phyloP scores from a whole-genome alignment of 192 early-diverging fungal species.

The Coemansia nantahalensis region DNA sequence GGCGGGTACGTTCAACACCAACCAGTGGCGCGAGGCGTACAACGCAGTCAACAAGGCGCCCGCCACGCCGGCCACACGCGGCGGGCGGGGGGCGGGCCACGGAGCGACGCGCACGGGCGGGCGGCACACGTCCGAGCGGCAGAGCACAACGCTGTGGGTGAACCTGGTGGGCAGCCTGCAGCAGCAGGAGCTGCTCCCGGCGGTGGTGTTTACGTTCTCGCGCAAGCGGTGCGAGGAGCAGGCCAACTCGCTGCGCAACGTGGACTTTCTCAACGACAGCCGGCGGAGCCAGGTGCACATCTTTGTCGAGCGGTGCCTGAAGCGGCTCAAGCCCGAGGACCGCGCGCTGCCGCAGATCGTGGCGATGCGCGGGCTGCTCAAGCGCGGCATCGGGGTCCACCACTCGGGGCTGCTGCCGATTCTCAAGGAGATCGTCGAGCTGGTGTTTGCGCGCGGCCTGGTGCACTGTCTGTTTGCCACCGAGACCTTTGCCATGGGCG shows the following conservation, averaged over 20 bases:
- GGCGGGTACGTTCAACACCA: slow-evolving; percentile 37
- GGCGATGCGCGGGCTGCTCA: slow-evolving; percentile 77
- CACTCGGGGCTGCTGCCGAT: slow-evolving; percentile 96
- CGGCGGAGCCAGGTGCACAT: slow-evolving; percentile 86
- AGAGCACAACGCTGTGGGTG: slow-evolving; percentile 80
- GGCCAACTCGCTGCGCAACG: slow-evolving; percentile 68
- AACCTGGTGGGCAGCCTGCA: slow-evolving; percentile 75
- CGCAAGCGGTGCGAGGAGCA: slow-evolving; percentile 95
- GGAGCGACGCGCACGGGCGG: slow-evolving; percentile 24
- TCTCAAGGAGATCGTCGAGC: slow-evolving; percentile 98
- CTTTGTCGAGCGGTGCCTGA: slow-evolving; percentile 80
- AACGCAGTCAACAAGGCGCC: slow-evolving; percentile 67
- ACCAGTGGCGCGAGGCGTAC: slow-evolving; percentile 70
- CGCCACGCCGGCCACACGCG: slow-evolving; percentile 17
- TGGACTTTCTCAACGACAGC: slow-evolving; percentile 73
- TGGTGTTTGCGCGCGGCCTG: slow-evolving; percentile 85
- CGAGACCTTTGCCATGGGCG: slow-evolving; percentile 99
- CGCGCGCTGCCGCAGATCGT: slow-evolving; percentile 85
- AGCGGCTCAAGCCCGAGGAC: slow-evolving; percentile 80
- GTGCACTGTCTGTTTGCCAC: slow-evolving; percentile 96
- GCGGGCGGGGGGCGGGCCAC: slow-evolving; percentile 37
- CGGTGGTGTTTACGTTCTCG: slow-evolving; percentile 93
- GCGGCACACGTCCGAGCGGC: slow-evolving; percentile 40
- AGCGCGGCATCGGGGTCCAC: slow-evolving; percentile 94
- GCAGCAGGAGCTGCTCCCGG: slow-evolving; percentile 76